Evolutionary conservation across 805 yeast species (phyloP), one percentile per base, ranked within the genome.

Genomic region (Cyberlindnera petersonii): DNA sequence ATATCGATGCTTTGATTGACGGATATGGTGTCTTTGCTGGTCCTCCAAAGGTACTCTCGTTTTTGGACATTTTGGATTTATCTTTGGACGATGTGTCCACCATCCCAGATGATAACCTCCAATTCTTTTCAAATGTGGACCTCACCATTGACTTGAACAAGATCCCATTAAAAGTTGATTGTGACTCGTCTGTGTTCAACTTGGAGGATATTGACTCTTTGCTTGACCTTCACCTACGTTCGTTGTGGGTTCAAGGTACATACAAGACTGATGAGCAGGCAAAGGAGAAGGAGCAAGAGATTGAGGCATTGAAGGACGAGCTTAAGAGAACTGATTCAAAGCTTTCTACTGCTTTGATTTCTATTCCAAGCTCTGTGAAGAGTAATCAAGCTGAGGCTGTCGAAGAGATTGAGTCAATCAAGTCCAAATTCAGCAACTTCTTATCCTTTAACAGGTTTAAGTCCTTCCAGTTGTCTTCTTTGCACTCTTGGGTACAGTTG

Each of bases 401-500:
- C 1, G 30, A 17, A 8, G 66, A 60, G 35, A 48, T 45, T 23
- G 42, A 26, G 9, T 46, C 22, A 42, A 64, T 58, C 29, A 65
- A 30, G 36, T 37, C 49, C 5, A 68, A 69, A 37, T 50, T 79
- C 22, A 63, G 66, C 0, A 73, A 73, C 48, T 65, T 68, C 18
- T 51, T 75, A 11, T 61, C 75, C n/a, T 66, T 64, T 29, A 65
- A 67, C 31, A 66, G 68, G 27, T 71, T 77, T 48, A 70, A 70
- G 44, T 58, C 68, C 2, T 64, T 68, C 8, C 93, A 83, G 44
- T 63, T 82, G 33, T 63, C 71, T 11, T 76, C 82, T 41, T 63
- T 91, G 21, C 86, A 81, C 53, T 75, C 94, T 0, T 91, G 98
- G 98, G 79, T 81, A 17, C 82, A 80, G 48, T 60, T 89, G 35